These are phyloP conservation scores for Eleusine coracana DNA, from an alignment of 176 grass and related monocot species.

Conservation along the genomic window DNA sequence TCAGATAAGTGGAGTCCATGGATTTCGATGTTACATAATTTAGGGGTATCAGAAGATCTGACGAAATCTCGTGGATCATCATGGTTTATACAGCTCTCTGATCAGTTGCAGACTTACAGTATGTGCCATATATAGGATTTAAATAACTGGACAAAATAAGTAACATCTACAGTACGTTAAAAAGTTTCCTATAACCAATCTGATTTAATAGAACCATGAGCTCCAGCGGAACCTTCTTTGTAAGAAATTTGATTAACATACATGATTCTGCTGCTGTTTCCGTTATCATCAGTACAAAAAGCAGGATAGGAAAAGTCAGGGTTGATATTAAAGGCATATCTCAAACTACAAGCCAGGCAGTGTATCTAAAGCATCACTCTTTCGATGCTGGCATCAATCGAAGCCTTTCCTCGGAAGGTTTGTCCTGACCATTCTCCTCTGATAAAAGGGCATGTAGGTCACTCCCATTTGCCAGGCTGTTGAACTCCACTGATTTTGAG, in stretches of 20 bases:
- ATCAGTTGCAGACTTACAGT: no score
- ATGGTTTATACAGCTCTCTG: no score
- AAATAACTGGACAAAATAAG: no score
- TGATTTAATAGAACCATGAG: not conserved
- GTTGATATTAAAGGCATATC: conserved; percentile 33
- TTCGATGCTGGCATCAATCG: conserved; percentile 62
- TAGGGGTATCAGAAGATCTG: no score
- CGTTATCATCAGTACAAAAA: conserved; percentile 27
- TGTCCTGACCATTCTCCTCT: conserved; percentile 43
- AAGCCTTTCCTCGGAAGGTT: conserved; percentile 49
- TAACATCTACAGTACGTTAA: not conserved
- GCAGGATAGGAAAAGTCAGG: not conserved
- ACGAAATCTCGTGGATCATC: no score
- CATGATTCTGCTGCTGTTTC: conserved; percentile 4
- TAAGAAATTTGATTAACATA: conserved; percentile 37
- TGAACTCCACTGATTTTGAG: conserved; percentile 92
- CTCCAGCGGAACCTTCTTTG: not conserved
- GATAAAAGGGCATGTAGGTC: conserved; percentile 79
- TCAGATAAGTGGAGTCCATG: not conserved
- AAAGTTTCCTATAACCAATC: not conserved
- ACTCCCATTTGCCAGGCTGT: conserved; percentile 92
- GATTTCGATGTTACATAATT: not conserved
- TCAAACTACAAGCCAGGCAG: conserved; percentile 31
- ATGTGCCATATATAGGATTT: no score
- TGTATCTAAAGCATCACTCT: conserved; percentile 42